Conservation (phyloP, 31 red algal species). For the Porphyra umbilicalis region DNA sequence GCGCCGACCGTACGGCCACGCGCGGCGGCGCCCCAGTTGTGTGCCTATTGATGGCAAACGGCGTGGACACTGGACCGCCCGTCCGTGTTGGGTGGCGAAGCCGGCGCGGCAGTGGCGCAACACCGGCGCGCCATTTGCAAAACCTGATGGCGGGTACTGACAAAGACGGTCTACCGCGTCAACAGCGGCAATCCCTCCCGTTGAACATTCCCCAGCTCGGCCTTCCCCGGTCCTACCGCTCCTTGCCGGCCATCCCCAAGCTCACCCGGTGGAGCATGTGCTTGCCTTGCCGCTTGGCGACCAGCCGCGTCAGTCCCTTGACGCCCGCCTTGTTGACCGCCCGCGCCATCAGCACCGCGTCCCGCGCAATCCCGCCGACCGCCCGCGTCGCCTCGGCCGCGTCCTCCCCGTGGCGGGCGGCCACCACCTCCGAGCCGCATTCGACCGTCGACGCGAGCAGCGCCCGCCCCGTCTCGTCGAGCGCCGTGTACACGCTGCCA, state of each 20-base stretch:
- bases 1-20: no score
- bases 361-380: neutral
- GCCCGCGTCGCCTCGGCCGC: neutral
- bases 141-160: no score
- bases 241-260: neutral
- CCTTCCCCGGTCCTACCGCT: no score
- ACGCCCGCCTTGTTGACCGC: neutral
- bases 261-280: neutral
- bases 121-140: no score
- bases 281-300: neutral
- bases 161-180: no score
- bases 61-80: no score
- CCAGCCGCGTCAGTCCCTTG: neutral
- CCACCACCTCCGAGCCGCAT: neutral
- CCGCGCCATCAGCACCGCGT: neutral
- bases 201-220: no score
- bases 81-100: no score
- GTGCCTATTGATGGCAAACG: no score
- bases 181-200: no score
- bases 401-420: neutral
- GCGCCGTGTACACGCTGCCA: neutral
- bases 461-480: neutral
- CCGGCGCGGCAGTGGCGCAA: no score
- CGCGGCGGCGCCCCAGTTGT: no score
- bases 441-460: neutral